Base-by-base conservation (phyloP, 495 filamentous ascomycete species). In the Xylaria sp. region DNA sequence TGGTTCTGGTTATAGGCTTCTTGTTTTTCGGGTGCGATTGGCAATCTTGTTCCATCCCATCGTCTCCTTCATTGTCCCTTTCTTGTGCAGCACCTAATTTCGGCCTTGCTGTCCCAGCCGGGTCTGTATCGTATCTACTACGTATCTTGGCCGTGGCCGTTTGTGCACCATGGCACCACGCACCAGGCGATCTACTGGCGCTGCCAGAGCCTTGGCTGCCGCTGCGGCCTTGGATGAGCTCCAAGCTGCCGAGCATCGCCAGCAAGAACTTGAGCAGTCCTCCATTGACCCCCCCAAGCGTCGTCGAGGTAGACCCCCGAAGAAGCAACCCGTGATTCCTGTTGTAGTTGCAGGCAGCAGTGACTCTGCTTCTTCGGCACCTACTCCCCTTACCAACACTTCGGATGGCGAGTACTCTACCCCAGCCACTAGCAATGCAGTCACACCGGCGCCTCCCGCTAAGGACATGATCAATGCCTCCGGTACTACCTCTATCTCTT, bases 341-440 rank as follows among this genome's bases (percentile, higher is more conserved):
- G 35, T 37, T 26, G 35, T n/a, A n/a, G n/a, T 35, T 4, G 21
- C 35, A 21, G 55, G 58, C 33, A 50, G 24, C 24, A 71, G 72
- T 62, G 64, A 68, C 57, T 72, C 74, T 40, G 70, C 80, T 11
- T 85, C 85, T 11, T 79, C 82, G 0, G 76, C 76, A 1, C 72
- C 79, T 9, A 86, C 85, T 7, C 78, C 80, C 0, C 70, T 76
- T 50, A 76, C 82, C 17, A 78, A 71, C 19, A 82, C 86, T 48
- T 86, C 86, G 1, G 88, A 85, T 8, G 89, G 85, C 62, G 90
- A 88, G 35, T 90, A 88, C 74, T 89, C 89, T 52, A 97, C 94
- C 5, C 93, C 93, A 11, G 90, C 88, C 26, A 97, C 93, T 15
- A 96, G 93, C 77, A 85, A 88, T 70, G 82, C 84, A 35, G 86